phyloP scores from a whole-genome alignment of 192 early-diverging fungal genomes.

The Allomyces macrogynus region DNA sequence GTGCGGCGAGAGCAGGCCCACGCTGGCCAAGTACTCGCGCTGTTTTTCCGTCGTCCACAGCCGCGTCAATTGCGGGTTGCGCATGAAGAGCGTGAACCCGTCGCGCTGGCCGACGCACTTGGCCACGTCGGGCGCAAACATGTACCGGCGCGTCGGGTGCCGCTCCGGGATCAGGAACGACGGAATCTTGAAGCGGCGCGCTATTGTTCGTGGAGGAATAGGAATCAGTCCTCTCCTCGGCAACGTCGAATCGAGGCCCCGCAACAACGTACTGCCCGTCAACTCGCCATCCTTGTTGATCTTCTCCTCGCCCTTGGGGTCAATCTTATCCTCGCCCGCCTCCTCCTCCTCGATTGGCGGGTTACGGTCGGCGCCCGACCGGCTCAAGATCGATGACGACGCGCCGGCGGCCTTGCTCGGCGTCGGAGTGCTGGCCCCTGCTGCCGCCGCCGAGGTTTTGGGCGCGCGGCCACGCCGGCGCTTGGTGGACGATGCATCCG shows the following conservation, averaged over 20 bases:
- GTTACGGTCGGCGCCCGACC: too few relatives aligned
- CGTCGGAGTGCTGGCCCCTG: too few relatives aligned
- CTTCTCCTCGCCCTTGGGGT: constrained; percentile 20
- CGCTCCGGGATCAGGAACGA: constrained; percentile 4
- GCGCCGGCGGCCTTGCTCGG: too few relatives aligned
- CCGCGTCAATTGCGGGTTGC: constrained; percentile 18
- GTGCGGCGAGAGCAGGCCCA: not conserved
- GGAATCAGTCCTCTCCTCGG: too few relatives aligned
- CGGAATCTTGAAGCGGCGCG: not conserved
- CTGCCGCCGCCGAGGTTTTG: too few relatives aligned
- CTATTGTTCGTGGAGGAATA: not conserved
- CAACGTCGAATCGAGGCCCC: not conserved
- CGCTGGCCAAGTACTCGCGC: constrained; percentile 6
- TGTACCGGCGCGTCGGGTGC: constrained; percentile 24
- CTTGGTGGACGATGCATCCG: too few relatives aligned
- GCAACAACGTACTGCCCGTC: constrained; percentile 11
- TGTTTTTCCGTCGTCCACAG: constrained; percentile 20
- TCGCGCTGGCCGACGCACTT: constrained; percentile 26
- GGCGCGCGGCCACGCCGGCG: too few relatives aligned
- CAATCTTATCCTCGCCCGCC: constrained; percentile 6
- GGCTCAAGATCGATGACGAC: too few relatives aligned
- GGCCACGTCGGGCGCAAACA: constrained; percentile 29
- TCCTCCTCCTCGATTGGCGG: constrained; percentile 3
- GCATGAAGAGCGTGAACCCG: constrained; percentile 30
- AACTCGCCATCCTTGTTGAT: constrained; percentile 24